Conservation (phyloP, 2,329 filamentous ascomycete species). For the Dryadomyces quercus-mongolicae region DNA sequence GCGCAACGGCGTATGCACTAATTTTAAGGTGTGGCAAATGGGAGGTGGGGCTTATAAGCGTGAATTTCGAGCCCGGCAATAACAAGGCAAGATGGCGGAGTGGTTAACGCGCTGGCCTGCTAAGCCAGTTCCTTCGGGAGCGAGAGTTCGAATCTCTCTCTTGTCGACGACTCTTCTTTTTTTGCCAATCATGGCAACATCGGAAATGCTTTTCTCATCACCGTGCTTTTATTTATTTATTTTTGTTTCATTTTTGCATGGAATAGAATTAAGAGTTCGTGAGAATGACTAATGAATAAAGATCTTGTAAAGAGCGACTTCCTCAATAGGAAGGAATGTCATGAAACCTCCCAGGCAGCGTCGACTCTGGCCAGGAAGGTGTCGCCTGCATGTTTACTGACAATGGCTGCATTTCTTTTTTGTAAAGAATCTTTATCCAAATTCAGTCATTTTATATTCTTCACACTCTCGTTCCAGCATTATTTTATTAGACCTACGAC, state of each 20-base stretch:
- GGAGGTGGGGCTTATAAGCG: no score
- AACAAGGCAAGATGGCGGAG: background rate
- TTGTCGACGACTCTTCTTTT: background rate
- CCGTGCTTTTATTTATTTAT: background rate
- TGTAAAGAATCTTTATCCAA: no score
- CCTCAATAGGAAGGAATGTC: no score
- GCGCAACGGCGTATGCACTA: no score
- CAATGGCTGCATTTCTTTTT: background rate
- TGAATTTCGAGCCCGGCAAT: no score
- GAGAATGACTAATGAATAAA: no score
- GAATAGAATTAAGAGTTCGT: no score
- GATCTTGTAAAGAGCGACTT: background rate
- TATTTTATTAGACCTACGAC: background rate
- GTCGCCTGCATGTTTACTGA: no score
- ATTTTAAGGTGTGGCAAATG: no score
- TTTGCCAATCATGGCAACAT: background rate
- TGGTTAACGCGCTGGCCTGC: background rate
- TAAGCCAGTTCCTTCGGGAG: background rate
- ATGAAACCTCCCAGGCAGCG: no score
- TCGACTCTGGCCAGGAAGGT: no score
- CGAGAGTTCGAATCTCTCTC: background rate
- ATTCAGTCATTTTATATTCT: no score
- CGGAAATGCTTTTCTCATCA: background rate
- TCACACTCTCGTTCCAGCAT: background rate
- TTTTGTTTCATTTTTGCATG: background rate